phyloP scores from a whole-genome alignment of 352 stramenopile genomes.

The Pythium utonaiense region DNA sequence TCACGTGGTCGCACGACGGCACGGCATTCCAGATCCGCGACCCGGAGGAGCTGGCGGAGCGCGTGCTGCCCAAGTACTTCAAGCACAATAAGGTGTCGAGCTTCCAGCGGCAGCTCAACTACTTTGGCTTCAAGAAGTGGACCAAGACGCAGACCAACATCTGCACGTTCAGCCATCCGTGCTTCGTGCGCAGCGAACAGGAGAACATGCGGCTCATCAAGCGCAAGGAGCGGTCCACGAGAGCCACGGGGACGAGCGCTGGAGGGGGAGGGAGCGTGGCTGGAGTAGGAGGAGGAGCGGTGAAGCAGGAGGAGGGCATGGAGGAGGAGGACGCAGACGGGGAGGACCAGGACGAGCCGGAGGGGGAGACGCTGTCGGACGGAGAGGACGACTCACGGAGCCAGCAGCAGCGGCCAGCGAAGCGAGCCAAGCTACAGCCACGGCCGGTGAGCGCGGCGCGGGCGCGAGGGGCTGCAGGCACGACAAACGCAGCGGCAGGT shows the following conservation, averaged over 20 bases:
- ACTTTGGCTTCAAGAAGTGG: slow-evolving; percentile 77
- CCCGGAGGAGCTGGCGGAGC: slow-evolving; percentile 52
- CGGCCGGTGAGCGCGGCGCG: background rate
- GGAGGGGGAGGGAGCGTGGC: background rate
- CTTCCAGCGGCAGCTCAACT: slow-evolving; percentile 89
- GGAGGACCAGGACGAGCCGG: background rate
- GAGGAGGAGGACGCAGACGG: background rate
- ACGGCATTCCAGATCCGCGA: slow-evolving; percentile 84
- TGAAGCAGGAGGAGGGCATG: background rate
- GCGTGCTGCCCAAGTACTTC: slow-evolving; percentile 82
- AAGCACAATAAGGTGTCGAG: slow-evolving; percentile 51
- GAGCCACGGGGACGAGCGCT: too few relatives aligned
- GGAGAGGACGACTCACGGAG: background rate
- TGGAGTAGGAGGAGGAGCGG: background rate
- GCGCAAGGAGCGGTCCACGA: slow-evolving; percentile 42
- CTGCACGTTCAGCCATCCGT: slow-evolving; percentile 54
- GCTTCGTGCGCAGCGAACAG: slow-evolving; percentile 55
- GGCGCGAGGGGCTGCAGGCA: too few relatives aligned
- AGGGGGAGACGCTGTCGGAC: background rate
- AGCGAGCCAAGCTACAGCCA: background rate
- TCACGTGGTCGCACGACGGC: slow-evolving; percentile 52
- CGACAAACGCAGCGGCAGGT: background rate
- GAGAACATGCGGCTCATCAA: slow-evolving; percentile 51
- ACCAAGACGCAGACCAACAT: slow-evolving; percentile 72
- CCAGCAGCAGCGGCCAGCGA: background rate